Evolutionary conservation across 2,329 filamentous ascomycete species (phyloP).

Genomic region (Penicillium sp.): DNA sequence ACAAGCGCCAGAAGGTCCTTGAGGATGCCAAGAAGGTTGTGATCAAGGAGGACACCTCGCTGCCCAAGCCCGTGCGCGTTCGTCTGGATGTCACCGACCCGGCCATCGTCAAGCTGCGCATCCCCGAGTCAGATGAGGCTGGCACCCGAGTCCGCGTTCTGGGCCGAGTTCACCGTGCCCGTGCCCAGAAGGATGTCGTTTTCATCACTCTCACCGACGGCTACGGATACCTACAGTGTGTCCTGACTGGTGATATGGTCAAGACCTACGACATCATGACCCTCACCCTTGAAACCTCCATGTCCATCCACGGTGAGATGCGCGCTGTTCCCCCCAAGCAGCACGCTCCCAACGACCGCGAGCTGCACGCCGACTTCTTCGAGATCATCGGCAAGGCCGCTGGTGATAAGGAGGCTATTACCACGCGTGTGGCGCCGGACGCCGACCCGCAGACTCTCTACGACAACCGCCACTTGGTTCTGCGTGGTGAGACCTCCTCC

Average conservation of each 20-base stretch:
- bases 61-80: conserved; percentile 73
- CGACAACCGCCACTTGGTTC: conserved; percentile 78
- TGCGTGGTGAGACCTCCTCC: conserved; percentile 81
- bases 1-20: conserved; percentile 67
- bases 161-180: conserved; percentile 77
- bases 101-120: conserved; percentile 54
- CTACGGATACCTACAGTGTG: conserved; percentile 79
- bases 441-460: conserved; percentile 71
- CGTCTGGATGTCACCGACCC: conserved; percentile 70
- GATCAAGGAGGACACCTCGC: conserved; percentile 65
- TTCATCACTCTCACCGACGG: conserved; percentile 87
- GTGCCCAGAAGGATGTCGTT: conserved; percentile 77
- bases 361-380: conserved; percentile 89
- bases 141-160: conserved; percentile 76
- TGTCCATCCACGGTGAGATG: conserved; percentile 81
- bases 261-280: conserved; percentile 90
- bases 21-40: conserved; percentile 81
- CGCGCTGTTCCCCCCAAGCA: conserved; percentile 73
- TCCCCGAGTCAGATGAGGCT: conserved; percentile 55
- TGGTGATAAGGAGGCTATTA: conserved; percentile 85
- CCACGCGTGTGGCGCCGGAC: conserved; percentile 71
- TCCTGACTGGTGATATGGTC: conserved; percentile 75
- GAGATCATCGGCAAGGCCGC: conserved; percentile 74
- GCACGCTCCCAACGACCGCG: conserved; percentile 77
- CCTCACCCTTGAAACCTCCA: conserved; percentile 81